Conservation (phyloP, 768 basidiomycete genomes). For the Steccherinum ochraceum region DNA sequence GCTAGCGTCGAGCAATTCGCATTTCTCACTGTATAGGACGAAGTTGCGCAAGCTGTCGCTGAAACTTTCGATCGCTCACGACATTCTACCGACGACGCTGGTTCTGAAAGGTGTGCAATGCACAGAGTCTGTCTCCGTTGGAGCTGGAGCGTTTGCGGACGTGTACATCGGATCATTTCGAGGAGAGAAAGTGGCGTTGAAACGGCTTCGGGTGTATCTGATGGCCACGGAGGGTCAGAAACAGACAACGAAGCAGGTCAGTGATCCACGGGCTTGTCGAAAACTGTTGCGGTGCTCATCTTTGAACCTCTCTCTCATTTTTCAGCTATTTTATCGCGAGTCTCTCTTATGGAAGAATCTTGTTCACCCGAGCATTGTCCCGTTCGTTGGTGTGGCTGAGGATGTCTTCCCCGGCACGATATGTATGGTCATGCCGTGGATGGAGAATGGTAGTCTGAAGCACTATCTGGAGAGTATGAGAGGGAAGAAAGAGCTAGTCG, state of each 20-base stretch:
- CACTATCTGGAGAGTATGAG: neutral
- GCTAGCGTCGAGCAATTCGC: neutral
- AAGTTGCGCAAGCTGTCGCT: neutral
- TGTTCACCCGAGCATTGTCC: neutral
- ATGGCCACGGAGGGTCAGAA: neutral
- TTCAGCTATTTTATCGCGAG: conserved; percentile 3
- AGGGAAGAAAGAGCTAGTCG: neutral
- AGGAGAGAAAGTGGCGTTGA: neutral
- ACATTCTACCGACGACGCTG: neutral
- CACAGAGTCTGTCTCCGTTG: neutral
- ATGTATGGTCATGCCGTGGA: neutral
- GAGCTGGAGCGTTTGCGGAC: neutral
- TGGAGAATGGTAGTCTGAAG: neutral
- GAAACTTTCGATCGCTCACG: neutral
- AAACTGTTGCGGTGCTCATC: neutral
- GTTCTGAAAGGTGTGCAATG: neutral
- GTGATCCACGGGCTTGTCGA: neutral
- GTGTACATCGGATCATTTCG: neutral
- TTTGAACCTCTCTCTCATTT: neutral
- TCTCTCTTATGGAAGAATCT: conserved; percentile 2
- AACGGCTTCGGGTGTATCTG: neutral
- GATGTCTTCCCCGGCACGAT: neutral
- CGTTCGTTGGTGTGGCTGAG: neutral
- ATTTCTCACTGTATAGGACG: neutral
- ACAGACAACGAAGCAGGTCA: neutral